Evolutionary conservation across 169 alveolate genomes (phyloP).

Genomic region (Plasmodium coatneyi): DNA sequence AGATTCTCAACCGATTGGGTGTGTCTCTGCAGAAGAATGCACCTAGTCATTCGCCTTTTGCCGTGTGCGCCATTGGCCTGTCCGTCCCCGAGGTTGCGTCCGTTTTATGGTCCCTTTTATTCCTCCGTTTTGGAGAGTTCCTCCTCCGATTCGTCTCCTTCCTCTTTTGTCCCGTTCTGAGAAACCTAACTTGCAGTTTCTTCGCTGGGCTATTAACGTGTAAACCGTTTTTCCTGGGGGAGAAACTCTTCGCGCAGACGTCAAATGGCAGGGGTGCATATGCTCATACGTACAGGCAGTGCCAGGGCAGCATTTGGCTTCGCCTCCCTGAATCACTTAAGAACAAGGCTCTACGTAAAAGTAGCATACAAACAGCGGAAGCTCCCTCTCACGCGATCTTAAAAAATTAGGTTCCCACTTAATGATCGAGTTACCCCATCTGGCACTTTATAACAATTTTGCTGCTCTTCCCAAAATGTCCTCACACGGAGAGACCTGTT

Average conservation of each 20-base stretch:
- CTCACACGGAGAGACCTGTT: not conserved
- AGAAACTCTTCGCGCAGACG: not conserved
- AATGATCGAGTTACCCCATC: not conserved
- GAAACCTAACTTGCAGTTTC: not conserved
- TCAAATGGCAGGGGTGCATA: not conserved
- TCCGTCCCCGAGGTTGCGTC: not conserved
- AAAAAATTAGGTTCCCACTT: not conserved
- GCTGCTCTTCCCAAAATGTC: not conserved
- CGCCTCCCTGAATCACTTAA: not conserved
- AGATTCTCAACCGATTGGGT: not conserved
- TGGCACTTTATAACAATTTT: not conserved
- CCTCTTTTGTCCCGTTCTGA: not conserved
- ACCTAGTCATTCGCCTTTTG: not conserved
- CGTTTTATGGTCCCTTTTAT: not conserved
- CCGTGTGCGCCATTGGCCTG: not conserved
- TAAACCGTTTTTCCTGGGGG: not conserved
- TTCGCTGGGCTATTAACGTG: not conserved
- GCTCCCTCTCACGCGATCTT: not conserved
- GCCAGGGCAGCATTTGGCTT: not conserved
- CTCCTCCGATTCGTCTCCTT: not conserved
- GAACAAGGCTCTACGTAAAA: not conserved
- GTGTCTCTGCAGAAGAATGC: not conserved
- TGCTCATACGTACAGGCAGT: not conserved
- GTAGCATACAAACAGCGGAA: not conserved
- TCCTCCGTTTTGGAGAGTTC: not conserved